Evolutionary conservation across 306 rosid genomes (phyloP), one percentile per base, ranked within the genome.

Genomic region (Biancaea sappan): DNA sequence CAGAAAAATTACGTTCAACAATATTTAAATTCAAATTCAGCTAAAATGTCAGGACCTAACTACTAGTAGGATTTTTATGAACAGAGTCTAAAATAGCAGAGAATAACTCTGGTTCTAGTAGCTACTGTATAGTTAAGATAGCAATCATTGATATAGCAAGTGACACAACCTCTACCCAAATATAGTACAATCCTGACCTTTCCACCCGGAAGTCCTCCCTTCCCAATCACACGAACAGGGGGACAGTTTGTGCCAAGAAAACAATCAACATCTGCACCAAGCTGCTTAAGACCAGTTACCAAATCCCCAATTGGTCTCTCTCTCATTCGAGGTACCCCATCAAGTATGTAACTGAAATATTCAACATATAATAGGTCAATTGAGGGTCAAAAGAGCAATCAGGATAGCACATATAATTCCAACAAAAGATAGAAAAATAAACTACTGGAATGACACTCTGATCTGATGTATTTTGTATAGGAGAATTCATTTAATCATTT

Each of bases 271-370:
- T 95, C 91, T 0, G 92, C 99, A 43, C 99, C 99, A 70, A 95
- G 99, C 90, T 95, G 99, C 84, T 87, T 85, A 51, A 95, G 96
- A 87, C 97, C 99, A 72, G 67, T 63, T 38, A 95, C 99, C 89
- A 95, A 87, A 79, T 95, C 99, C 16, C 92, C 99, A 48, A 95
- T 95, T 5, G 99, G 99, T 21, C 99, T 87, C 89, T 95, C 99
- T 86, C 99, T 95, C 99, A 95, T 95, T 77, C 99, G 92, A 8
- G 99, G 98, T 6, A 92, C 96, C 69, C 99, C 99, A 74, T 95
- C 99, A 71, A 95, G 99, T 71, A 95, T 37, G 61, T 87, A 95
- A 79, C 99, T 95, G 90, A 83, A 82, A 77, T 44, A 73, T 48
- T 34, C 16, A 80, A 77, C 31, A 75, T 53, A 3, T 44, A 24